Conservation (phyloP, 495 filamentous ascomycete genomes). For the Cercophora samala region DNA sequence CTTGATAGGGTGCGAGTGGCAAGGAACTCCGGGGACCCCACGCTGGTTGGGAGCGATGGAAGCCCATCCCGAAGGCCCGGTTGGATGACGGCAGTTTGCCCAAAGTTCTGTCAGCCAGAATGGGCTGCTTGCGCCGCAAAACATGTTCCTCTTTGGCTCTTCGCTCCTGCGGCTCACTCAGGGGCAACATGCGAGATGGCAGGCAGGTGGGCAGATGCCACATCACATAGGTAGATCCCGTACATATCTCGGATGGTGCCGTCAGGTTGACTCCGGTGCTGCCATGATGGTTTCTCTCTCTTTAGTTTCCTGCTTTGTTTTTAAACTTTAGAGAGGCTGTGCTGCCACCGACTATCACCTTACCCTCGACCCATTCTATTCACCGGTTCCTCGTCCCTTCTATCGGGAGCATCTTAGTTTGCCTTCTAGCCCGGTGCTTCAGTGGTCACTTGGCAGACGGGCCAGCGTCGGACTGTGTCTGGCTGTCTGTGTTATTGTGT, state of each 20-base stretch:
- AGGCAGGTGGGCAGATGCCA: constrained; percentile 2
- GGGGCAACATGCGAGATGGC: background rate
- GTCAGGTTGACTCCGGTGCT: background rate
- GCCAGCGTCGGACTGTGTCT: constrained; percentile 6
- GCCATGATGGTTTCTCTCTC: constrained; percentile 5
- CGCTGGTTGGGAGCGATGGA: background rate
- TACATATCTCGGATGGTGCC: background rate
- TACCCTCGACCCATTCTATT: background rate
- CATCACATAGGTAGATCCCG: background rate
- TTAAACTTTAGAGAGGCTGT: background rate
- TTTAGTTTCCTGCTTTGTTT: constrained; percentile 1
- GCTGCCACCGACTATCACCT: background rate
- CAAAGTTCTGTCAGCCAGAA: constrained; percentile 4
- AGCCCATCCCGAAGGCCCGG: constrained; percentile 17
- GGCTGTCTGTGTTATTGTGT: constrained; percentile 1
- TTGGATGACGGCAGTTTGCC: constrained; percentile 21
- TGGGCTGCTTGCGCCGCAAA: constrained; percentile 8
- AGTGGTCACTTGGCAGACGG: constrained; percentile 4
- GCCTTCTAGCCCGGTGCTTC: constrained; percentile 1
- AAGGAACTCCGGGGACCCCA: background rate
- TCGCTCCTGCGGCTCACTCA: constrained; percentile 10
- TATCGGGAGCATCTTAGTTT: background rate
- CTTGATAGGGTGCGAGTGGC: constrained; percentile 5
- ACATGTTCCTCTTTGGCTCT: constrained; percentile 5
- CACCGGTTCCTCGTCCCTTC: background rate